Evolutionary conservation across 2,329 filamentous ascomycete genomes (phyloP), one percentile per base, ranked within the genome.

Genomic region (Hypoxylon sp.): DNA sequence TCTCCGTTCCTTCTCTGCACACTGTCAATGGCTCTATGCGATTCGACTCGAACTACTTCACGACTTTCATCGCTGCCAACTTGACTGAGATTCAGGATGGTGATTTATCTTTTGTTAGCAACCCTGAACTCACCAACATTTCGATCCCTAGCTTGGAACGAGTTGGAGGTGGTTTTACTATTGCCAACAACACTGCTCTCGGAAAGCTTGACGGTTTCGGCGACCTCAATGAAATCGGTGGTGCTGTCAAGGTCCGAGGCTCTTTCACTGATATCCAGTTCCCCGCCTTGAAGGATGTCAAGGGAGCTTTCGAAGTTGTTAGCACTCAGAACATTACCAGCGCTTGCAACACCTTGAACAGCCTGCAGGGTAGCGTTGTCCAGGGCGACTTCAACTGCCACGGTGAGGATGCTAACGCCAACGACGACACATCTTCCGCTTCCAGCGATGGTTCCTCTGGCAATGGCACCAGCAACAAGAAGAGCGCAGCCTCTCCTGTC

Each of bases 121-220:
- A 91, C 83, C 78, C 80, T 43, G 77, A 83, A 65, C 81, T 91
- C 53, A 78, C 82, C 77, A 97, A 97, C 87, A 85, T 97, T 80
- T 89, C 90, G 64, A 87, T 97, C 81, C 90, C 91, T 50, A 48
- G 77, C 21, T 85, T 98, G 47, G 85, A 83, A 71, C 85, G 81
- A 58, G 86, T 97, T 74, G 88, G 87, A 72, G 94, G 93, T 82
- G 93, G 91, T 78, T 87, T 97, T 78, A 89, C 91, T 73, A 88
- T 99, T 76, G 90, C 75, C 81, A 97, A 97, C 88, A 97, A 98
- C 90, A 92, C 93, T 66, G 83, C 84, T 60, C 86, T 97, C 32
- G 73, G 80, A 61, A 78, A 82, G 65, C 84, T 97, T 61, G 80
- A 86, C 70, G 88, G 88, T 32, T 91, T 98, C 81, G 85, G 86